Conservation (phyloP, 208 protist genomes). For the Leishmania tarentolae region DNA sequence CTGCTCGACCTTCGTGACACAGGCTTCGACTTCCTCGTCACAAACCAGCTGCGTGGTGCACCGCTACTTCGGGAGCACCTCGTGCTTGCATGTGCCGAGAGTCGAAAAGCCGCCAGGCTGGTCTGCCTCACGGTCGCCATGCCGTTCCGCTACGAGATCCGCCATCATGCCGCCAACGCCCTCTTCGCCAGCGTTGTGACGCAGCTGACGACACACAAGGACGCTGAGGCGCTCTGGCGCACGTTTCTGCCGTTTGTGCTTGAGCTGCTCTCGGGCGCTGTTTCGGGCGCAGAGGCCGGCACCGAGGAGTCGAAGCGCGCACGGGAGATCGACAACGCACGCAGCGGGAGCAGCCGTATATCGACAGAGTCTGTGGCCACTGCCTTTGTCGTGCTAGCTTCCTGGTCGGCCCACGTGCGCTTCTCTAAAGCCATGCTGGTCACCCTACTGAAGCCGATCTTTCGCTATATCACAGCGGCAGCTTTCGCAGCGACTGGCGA, state of each 20-base stretch:
- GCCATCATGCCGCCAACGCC: constrained; percentile 75
- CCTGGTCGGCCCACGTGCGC: constrained; percentile 69
- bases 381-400: constrained; percentile 70
- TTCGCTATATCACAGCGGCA: constrained; percentile 37
- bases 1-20: constrained; percentile 87
- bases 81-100: constrained; percentile 70
- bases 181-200: constrained; percentile 78
- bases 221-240: constrained; percentile 76
- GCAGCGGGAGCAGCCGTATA: constrained; percentile 16
- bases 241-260: constrained; percentile 75
- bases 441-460: constrained; percentile 62
- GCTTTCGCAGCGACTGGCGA: constrained; percentile 1
- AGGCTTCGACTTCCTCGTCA: constrained; percentile 78
- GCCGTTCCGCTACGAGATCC: constrained; percentile 51
- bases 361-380: constrained; percentile 59
- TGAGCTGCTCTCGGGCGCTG: constrained; percentile 59
- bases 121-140: constrained; percentile 65
- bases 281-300: constrained; percentile 24
- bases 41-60: constrained; percentile 78
- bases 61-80: constrained; percentile 79
- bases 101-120: constrained; percentile 68
- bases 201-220: constrained; percentile 50
- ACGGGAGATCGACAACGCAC: constrained; percentile 12
- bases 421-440: constrained; percentile 63
- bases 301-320: constrained; percentile 20